Conservation (phyloP, 768 basidiomycete genomes). For the Pleurotus platypus region DNA sequence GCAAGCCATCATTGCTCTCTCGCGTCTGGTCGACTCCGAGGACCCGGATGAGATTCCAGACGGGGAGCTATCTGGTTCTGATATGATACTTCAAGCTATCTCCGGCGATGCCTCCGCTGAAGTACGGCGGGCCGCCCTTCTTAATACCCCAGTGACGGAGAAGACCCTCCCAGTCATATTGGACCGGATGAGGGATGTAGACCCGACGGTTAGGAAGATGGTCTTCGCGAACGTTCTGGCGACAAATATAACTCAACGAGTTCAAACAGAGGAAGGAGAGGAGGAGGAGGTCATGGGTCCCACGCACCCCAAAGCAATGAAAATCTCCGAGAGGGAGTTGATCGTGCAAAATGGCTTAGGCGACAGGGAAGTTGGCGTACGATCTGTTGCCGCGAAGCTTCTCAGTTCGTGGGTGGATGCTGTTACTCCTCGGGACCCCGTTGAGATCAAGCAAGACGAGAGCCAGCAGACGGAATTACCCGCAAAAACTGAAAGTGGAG, state of each 20-base stretch:
- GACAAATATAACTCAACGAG: slow-evolving; percentile 24
- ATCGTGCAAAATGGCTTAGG: slow-evolving; percentile 82
- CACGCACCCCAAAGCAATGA: slow-evolving; percentile 63
- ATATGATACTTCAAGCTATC: slow-evolving; percentile 66
- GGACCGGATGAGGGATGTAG: slow-evolving; percentile 75
- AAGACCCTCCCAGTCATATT: slow-evolving; percentile 65
- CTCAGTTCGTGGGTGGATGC: slow-evolving; percentile 75
- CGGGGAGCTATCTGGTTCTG: slow-evolving; percentile 48
- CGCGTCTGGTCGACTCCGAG: slow-evolving; percentile 72
- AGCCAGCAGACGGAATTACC: slow-evolving; percentile 15
- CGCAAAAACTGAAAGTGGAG: slow-evolving; percentile 18
- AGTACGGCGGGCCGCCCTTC: slow-evolving; percentile 76
- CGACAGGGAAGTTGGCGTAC: slow-evolving; percentile 76
- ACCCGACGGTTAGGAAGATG: slow-evolving; percentile 67
- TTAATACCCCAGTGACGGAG: slow-evolving; percentile 60
- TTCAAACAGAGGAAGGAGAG: slow-evolving; percentile 14
- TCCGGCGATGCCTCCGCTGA: slow-evolving; percentile 80
- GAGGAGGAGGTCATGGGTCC: slow-evolving; percentile 36
- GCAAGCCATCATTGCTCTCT: slow-evolving; percentile 77
- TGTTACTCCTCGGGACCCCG: slow-evolving; percentile 25
- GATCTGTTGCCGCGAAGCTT: slow-evolving; percentile 67
- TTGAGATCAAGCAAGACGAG: slow-evolving; percentile 27
- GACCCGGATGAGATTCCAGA: slow-evolving; percentile 50
- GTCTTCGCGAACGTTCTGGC: slow-evolving; percentile 63
- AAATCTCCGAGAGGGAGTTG: slow-evolving; percentile 69